These are phyloP conservation scores for Tanacetum coccineum DNA, from an alignment of 129 eudicot species.

Conservation along the genomic window DNA sequence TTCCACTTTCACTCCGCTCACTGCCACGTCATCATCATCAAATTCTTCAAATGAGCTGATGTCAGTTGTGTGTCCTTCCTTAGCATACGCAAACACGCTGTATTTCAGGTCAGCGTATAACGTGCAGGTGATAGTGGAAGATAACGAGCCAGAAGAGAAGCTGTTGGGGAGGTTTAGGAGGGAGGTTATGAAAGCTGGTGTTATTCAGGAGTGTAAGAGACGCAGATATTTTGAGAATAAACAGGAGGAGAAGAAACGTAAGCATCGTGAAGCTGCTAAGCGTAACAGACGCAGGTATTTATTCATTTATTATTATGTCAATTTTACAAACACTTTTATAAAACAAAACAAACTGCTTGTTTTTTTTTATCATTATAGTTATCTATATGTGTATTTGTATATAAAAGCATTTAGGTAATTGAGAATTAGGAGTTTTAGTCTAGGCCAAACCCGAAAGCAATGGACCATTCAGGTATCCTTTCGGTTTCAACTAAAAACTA, in stretches of 20 bases:
- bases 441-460: too few species aligned
- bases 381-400: too few species aligned
- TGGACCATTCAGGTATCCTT: too few species aligned
- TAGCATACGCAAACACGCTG: constrained; percentile 63
- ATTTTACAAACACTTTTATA: too few species aligned
- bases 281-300: constrained; percentile 83
- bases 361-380: too few species aligned
- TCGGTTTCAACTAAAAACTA: too few species aligned
- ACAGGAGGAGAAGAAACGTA: constrained; percentile 77
- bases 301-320: too few species aligned
- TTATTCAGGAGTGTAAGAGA: constrained; percentile 73
- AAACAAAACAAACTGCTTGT: too few species aligned
- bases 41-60: constrained; percentile 37
- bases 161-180: constrained; percentile 70
- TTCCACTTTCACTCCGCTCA: constrained; percentile 31
- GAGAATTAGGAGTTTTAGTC: too few species aligned
- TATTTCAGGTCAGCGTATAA: constrained; percentile 65
- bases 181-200: constrained; percentile 86
- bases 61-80: constrained; percentile 80
- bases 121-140: constrained; percentile 78
- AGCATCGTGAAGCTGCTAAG: constrained; percentile 84
- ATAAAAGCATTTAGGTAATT: too few species aligned
- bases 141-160: constrained; percentile 76
- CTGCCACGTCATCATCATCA: constrained; percentile 27
- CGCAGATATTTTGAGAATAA: constrained; percentile 65